Evolutionary conservation across 768 basidiomycete genomes (phyloP), one percentile per base, ranked within the genome.

Genomic region (Leucogyrophana mollusca): DNA sequence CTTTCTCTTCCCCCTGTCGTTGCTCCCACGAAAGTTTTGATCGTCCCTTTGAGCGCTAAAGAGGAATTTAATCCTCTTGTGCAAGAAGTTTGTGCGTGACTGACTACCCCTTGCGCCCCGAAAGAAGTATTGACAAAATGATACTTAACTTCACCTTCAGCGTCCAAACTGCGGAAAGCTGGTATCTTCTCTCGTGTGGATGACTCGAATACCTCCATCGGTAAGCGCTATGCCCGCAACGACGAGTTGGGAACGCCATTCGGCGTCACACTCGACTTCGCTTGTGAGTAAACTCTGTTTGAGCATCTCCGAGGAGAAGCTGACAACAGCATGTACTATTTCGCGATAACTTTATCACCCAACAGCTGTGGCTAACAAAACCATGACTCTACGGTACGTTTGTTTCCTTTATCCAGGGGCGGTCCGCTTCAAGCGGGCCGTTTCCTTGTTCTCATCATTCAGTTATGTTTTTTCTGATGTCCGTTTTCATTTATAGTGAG

Each of bases 231-330:
- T 69, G 84, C 96, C 10, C 82, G 96, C 48, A 99, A 98, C 69
- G 96, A 99, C 69, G 96, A 98, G 70, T 79, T 99, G 36, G 96
- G 96, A 53, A 98, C 96, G 23, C 96, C 96, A 2, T 99, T 87
- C 67, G 96, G 95, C 40, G 77, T 95, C 47, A 99, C 96, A 2
- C 77, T 98, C 46, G 95, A 97, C 68, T 97, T 98, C 70, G 96
- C 94, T 5, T 83, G 85, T 87, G 55, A 60, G 81, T 72, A 36
- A 17, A 40, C 23, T 35, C 17, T 40, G 27, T n/a, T n/a, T n/a
- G n/a, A n/a, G n/a, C n/a, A n/a, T n/a, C n/a, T n/a, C n/a, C n/a
- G n/a, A n/a, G n/a, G n/a, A n/a, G n/a, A n/a, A n/a, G n/a, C n/a
- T n/a, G n/a, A n/a, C n/a, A n/a, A n/a, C n/a, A n/a, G n/a, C n/a